Evolutionary conservation across 2,329 filamentous ascomycete genomes (phyloP), one percentile per base, ranked within the genome.

Genomic region (Rhynchosporium agropyri): DNA sequence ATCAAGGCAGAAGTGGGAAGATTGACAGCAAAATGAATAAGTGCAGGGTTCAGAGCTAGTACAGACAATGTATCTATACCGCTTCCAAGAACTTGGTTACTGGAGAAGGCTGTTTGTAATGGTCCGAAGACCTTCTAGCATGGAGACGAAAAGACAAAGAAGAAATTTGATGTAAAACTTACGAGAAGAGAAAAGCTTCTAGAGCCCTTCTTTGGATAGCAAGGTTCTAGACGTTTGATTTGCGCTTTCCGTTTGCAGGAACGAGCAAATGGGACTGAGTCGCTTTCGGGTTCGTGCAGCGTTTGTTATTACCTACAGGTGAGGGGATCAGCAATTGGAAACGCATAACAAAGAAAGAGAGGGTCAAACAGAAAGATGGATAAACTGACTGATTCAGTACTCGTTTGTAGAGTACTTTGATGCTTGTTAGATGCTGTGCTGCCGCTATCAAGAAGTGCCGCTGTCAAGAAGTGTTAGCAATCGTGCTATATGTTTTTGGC

Each of bases 201-300:
- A 53, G 62, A 36, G 40, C 36, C 20, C 28, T 50, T 57, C 48
- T 26, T 62, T 65, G 55, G 53, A 64, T 50, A 46, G 62, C 55
- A 61, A 55, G 46, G 53, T 61, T 58, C 63, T 61, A 58, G 48
- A 55, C 40, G 55, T 13, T 61, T 31, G 60, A 45, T 10, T 28
- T n/a, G 46, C 53, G 46, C 40, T 60, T 38, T 40, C 63, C 67
- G 69, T 72, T 72, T 71, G 69, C 59, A 65, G 48, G 58, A 36
- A 10, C 6, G 57, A 62, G 58, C 65, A 65, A 68, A 68, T 68
- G 62, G 65, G 61, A 20, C 62, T 63, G 58, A 31, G 20, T 28
- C 36, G 29, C 20, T 10, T 29, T 57, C 65, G 69, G 66, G 9
- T 59, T 46, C 26, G 58, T 69, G 68, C 69, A 70, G 66, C 60